Percentiles rank a stretch among this genome's conserved stretches.
phyloP scores from a whole-genome alignment of 441 rosid species.

The Erodium moschatum region DNA sequence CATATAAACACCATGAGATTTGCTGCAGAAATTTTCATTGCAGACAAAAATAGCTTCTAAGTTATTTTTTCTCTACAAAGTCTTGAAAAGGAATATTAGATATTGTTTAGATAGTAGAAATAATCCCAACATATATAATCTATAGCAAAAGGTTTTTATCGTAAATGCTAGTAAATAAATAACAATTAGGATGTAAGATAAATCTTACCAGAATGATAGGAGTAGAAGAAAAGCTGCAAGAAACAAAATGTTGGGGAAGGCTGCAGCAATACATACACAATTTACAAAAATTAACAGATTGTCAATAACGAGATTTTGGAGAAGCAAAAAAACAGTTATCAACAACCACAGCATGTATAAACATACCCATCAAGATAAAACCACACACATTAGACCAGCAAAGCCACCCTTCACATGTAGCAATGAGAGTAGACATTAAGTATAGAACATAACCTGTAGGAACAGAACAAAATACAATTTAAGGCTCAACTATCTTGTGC shows the following conservation, averaged over 20 bases:
- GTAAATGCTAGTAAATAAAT: not conserved
- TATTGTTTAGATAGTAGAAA: too few relatives aligned
- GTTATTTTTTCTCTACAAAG: too few relatives aligned
- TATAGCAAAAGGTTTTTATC: not conserved
- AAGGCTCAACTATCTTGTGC: not conserved
- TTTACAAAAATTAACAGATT: conserved; percentile 10
- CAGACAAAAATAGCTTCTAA: too few relatives aligned
- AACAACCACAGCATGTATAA: not conserved
- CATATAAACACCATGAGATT: too few relatives aligned
- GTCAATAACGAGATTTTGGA: conserved; percentile 5
- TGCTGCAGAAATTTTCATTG: too few relatives aligned
- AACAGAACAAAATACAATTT: conserved; percentile 9
- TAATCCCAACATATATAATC: not conserved
- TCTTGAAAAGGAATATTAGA: not conserved
- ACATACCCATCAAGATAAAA: conserved; percentile 59
- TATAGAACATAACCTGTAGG: conserved; percentile 54
- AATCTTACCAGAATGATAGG: conserved; percentile 49
- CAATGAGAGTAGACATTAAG: conserved; percentile 44
- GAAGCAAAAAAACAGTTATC: not conserved
- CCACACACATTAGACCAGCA: conserved; percentile 67
- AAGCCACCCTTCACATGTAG: conserved; percentile 56
- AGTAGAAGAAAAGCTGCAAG: conserved; percentile 51
- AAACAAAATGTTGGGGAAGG: conserved; percentile 45
- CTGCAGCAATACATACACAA: conserved; percentile 31
- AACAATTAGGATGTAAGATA: not conserved